Base-by-base conservation (phyloP, 768 basidiomycete genomes). In the Pulveroboletus ravenelii region DNA sequence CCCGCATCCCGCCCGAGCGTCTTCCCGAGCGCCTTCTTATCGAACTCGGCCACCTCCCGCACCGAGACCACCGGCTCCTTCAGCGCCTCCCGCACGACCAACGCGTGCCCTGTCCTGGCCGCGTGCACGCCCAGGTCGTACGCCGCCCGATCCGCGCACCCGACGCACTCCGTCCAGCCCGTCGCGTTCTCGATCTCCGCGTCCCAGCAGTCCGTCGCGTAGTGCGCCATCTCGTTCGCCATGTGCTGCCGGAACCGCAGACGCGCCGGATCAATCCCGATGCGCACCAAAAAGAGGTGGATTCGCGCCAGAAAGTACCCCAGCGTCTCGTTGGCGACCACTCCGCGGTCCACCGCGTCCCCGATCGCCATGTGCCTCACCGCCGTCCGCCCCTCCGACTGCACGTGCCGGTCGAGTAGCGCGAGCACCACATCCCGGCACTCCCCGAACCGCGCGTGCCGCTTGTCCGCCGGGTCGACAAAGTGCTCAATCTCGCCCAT, bases 401-500 rank as follows among this genome's bases (percentile, higher is more conserved):
- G 96, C n/a, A 87, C 80, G 61, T 88, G 72, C 55, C 90, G 85
- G 60, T 94, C 84, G 48, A 98, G 80, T 41, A 98, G 76, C 23
- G 78, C 72, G 41, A 98, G 77, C 44, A 76, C 78, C 53, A 92
- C 74, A 60, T 92, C 80, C 50, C 82, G 82, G 52, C 88, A 82
- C 56, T 94, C 89, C 42, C 66, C 63, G 75, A 98, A 99, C n/a
- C 84, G 80, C 23, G 78, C 73, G 70, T 98, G 96, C 6, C 69
- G 72, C 74, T 98, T 99, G 74, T 96, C 85, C 38, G 79, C 78
- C 13, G 96, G 96, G 75, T 98, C 96, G 59, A 99, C 96, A 57
- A 76, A 99, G 74, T 99, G 96, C 72, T 99, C 96, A 65, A 99
- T 96, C 74, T 99, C 96, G 41, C 93, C 96, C 95, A 98, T 96